Conservation (phyloP, 257 asterid species). For the Solanum bulbocastanum region DNA sequence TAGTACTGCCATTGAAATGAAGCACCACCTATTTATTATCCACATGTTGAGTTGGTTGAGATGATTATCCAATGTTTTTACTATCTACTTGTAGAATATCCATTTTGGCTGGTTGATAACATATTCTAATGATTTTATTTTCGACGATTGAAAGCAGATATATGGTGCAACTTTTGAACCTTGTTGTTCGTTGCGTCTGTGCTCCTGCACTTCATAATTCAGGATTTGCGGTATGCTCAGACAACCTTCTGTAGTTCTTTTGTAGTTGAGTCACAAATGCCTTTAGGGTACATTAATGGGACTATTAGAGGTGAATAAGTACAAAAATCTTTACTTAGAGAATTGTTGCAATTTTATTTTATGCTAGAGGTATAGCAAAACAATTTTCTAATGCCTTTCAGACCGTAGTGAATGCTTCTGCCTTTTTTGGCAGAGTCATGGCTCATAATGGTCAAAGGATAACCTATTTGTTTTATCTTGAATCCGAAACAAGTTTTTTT, state of each 20-base stretch:
- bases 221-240: slow-evolving; percentile 81
- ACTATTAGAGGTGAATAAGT: neutral
- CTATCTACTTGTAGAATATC: neutral
- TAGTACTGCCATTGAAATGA: neutral
- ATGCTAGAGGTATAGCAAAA: neutral
- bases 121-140: neutral
- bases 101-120: neutral
- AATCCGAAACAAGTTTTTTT: neutral
- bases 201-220: slow-evolving; percentile 95
- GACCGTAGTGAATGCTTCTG: neutral
- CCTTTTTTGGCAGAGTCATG: neutral
- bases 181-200: slow-evolving; percentile 56
- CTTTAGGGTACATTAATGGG: neutral
- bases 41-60: neutral
- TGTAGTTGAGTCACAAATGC: neutral
- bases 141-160: slow-evolving; percentile 41
- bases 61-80: neutral
- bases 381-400: neutral
- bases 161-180: slow-evolving; percentile 91
- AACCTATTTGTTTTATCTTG: neutral
- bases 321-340: neutral
- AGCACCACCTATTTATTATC: neutral
- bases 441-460: neutral
- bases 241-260: neutral
- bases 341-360: neutral